Base-by-base conservation (phyloP, 805 yeast genomes). In the Yamadazyma sp. region DNA sequence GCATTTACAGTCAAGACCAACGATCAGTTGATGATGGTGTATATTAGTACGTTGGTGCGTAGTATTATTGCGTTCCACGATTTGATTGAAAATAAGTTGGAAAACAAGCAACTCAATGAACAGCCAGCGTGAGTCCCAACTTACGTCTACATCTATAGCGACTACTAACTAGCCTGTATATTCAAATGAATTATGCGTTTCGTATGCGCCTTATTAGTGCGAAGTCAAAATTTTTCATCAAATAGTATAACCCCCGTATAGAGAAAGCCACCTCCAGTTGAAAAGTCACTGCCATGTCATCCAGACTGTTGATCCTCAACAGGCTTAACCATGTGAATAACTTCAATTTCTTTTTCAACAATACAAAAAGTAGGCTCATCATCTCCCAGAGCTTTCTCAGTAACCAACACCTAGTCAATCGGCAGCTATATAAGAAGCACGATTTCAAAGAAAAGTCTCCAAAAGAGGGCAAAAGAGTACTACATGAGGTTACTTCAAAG, bases 61-160 rank as follows among this genome's bases (percentile, higher is more conserved):
- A 85, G 98, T 5, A 90, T 95, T 53, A 84, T 93, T 55, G 95
- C 98, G 8, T 91, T 93, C 75, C 96, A 93, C 63, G 95, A 93
- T 60, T 75, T 93, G 61, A 93, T 93, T 57, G 98, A 93, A 54
- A 95, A 95, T 67, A 93, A 93, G 66, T 81, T 93, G 48, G 87
- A 85, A 50, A 89, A 89, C 60, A 82, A 80, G 55, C 75, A 71
- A 50, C 42, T 57, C 29, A 59, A 57, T 42, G 73, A 66, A 39
- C 54, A 48, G 53, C 49, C 21, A 28, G 42, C 22, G 5, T 35
- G n/a, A n/a, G n/a, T n/a, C n/a, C n/a, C n/a, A n/a, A n/a, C n/a
- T n/a, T n/a, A n/a, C n/a, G n/a, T n/a, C n/a, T n/a, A n/a, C n/a
- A n/a, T n/a, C n/a, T n/a, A n/a, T n/a, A n/a, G n/a, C n/a, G n/a